A percentile compares a stretch with the other conserved stretches of the same genome.
phyloP scores from a whole-genome alignment of 305 asterid species.

The Fraxinus dipetala region DNA sequence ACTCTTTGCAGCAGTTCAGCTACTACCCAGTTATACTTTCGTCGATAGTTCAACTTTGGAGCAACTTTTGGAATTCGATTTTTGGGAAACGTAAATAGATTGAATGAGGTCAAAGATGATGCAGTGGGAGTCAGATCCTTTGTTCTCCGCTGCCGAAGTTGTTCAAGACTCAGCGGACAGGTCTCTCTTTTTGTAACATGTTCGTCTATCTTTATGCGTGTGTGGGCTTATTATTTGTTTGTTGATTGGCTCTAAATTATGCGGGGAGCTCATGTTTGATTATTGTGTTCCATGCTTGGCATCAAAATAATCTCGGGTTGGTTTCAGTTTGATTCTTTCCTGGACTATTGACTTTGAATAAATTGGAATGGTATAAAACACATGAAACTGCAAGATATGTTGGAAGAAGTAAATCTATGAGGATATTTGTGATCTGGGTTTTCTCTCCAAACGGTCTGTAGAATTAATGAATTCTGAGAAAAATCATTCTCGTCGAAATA shows the following conservation, averaged over 20 bases:
- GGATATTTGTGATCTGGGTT: neutral
- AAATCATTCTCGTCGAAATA: neutral
- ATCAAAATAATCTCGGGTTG: neutral
- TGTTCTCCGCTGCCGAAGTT: conserved; percentile 44
- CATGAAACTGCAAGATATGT: neutral
- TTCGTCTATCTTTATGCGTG: neutral
- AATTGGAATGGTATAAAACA: neutral
- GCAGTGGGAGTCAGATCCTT: conserved; percentile 44
- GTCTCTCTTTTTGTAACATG: conserved; percentile 24
- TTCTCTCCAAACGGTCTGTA: neutral
- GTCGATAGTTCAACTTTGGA: neutral
- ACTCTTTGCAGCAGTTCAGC: neutral
- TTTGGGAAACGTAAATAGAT: neutral
- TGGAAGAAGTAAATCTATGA: neutral
- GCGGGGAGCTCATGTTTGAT: neutral
- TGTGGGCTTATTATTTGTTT: neutral
- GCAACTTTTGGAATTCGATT: neutral
- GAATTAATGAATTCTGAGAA: neutral
- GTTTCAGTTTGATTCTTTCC: neutral
- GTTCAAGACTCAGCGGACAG: conserved; percentile 47
- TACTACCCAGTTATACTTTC: neutral
- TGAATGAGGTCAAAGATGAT: neutral
- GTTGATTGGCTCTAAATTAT: neutral
- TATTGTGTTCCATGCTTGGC: neutral
- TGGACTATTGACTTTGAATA: neutral